Evolutionary conservation across 75 land plant genomes (phyloP).

Genomic region (Chamaecyparis obtusa): DNA sequence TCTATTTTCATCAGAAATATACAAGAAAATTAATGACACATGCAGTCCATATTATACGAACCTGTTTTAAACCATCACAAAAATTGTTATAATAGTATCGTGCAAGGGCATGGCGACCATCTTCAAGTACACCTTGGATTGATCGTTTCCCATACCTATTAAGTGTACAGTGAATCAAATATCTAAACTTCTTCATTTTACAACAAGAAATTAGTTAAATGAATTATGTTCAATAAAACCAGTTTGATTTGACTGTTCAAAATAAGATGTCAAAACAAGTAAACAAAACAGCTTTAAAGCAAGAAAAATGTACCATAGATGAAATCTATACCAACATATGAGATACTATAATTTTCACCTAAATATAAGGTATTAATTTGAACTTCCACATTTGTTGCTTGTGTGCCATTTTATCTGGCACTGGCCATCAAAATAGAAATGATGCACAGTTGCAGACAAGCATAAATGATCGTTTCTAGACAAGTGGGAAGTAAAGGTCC

Average conservation of each 20-base stretch:
- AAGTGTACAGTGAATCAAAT: background rate
- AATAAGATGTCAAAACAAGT: background rate
- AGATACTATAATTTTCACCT: background rate
- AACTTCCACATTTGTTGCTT: background rate
- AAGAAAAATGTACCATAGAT: background rate
- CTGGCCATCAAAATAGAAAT: background rate
- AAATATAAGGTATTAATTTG: background rate
- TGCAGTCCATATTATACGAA: constrained; percentile 1
- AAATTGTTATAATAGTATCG: constrained; percentile 93
- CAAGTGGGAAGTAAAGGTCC: background rate
- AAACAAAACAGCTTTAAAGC: background rate
- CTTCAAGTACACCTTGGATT: constrained; percentile 64
- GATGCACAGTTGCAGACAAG: background rate
- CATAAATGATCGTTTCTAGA: background rate
- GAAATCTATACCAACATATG: background rate
- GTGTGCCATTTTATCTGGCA: background rate
- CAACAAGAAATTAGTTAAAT: background rate
- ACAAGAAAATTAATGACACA: background rate
- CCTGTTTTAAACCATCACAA: constrained; percentile 91
- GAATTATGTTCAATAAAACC: background rate
- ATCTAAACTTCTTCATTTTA: background rate
- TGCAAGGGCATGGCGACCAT: constrained; percentile 70
- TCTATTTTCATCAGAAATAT: background rate
- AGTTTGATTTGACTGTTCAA: background rate
- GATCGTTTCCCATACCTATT: constrained; percentile 77